Evolutionary conservation across 805 yeast genomes (phyloP).

Genomic region (Cyberlindnera maritima): DNA sequence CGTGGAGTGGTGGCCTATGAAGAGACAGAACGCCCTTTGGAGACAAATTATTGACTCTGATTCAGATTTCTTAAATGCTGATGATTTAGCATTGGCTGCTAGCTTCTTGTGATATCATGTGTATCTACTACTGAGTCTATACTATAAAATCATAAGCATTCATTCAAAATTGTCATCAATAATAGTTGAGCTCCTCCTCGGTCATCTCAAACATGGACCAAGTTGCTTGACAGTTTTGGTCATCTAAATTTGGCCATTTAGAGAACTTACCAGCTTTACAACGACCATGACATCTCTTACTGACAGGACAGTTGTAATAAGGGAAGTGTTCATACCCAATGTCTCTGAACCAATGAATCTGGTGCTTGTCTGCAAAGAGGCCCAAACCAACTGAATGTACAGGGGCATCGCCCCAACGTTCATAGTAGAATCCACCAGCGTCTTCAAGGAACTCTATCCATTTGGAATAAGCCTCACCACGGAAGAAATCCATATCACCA

Average conservation of each 20-base stretch:
- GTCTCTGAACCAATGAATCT: slow-evolving; percentile 85
- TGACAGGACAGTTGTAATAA: slow-evolving; percentile 71
- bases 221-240: slow-evolving; percentile 71
- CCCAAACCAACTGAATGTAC: slow-evolving; percentile 77
- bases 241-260: slow-evolving; percentile 45
- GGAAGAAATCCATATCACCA: slow-evolving; percentile 76
- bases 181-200: slow-evolving; percentile 27
- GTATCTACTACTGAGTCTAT: too few relatives aligned
- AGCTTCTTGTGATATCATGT: slow-evolving; percentile 9
- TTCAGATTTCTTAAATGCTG: slow-evolving; percentile 63
- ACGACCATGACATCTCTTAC: slow-evolving; percentile 42
- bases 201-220: slow-evolving; percentile 56
- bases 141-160: too few relatives aligned
- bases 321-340: slow-evolving; percentile 78
- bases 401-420: slow-evolving; percentile 94
- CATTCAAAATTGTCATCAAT: slow-evolving; percentile 12
- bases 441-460: slow-evolving; percentile 65
- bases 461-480: slow-evolving; percentile 61
- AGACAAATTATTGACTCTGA: slow-evolving; percentile 46
- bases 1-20: slow-evolving; percentile 65
- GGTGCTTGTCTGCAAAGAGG: slow-evolving; percentile 63
- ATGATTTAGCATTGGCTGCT: slow-evolving; percentile 48
- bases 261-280: slow-evolving; percentile 59
- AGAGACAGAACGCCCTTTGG: slow-evolving; percentile 46
- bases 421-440: slow-evolving; percentile 82